Evolutionary conservation across 495 filamentous ascomycete species (phyloP), one percentile per base, ranked within the genome.

Genomic region (Recurvomyces mirabilis): DNA sequence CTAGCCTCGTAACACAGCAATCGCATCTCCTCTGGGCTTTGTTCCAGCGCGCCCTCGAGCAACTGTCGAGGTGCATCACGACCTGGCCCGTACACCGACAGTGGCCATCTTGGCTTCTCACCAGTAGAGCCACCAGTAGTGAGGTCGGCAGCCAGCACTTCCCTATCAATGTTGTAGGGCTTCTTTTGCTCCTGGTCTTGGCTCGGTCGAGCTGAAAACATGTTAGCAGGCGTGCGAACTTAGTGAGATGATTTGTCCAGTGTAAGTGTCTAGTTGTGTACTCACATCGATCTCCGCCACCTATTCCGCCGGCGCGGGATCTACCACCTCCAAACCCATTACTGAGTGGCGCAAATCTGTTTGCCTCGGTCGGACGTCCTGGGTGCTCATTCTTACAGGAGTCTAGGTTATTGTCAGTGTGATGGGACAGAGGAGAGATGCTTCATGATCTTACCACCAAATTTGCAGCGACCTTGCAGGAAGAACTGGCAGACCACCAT

Each of bases 11-110:
- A 77, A 64, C 81, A 80, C 17, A 75, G 70, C 12, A 87, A 38
- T 41, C 85, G 72, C 38, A 87, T 68, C 57, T 94, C 87, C 60
- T 94, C 87, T 26, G 79, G 78, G 54, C 84, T 89, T 52, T 84
- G 77, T 60, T 94, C 87, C 17, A 83, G 68, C n/a, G 72, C 67
- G 5, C 85, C 85, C 15, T 84, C 86, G 53, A 93, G 87, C 1
- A 94, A 68, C 58, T 87, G 84, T 11, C 73, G 72, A 1, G 87
- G 87, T 1, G 78, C 78, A 41, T 84, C 72, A 49, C 64, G 68
- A 4, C 74, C 77, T 0, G 87, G 85, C 5, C 74, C 81, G 60
- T 88, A 94, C 28, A 77, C 71, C 0, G 87, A 93, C n/a, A 93
- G 72, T 11, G 86, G 71, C 82, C 85, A 94, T 68, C 69, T 56